Evolutionary conservation across 2,329 filamentous ascomycete species (phyloP).

Genomic region (Oidium heveae): DNA sequence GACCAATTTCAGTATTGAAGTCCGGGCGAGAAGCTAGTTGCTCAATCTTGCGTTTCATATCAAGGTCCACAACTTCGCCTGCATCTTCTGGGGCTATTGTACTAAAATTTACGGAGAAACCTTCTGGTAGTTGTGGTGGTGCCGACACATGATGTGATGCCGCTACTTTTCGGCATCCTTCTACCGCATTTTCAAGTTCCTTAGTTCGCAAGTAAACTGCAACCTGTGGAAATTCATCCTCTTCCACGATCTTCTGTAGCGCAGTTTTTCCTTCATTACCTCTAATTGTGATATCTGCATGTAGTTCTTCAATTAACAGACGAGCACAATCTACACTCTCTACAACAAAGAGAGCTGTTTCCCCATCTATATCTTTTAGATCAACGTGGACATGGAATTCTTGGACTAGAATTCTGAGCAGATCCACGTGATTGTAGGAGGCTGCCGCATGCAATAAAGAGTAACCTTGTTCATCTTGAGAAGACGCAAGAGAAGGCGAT

Average conservation of each 20-base stretch:
- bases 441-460: constrained; percentile 80
- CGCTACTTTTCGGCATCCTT: constrained; percentile 10
- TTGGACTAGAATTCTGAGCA: constrained; percentile 49
- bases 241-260: constrained; percentile 50
- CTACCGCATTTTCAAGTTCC: constrained; percentile 12
- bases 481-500: constrained; percentile 49
- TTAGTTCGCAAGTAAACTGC: constrained; percentile 37
- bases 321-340: constrained; percentile 60
- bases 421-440: constrained; percentile 68
- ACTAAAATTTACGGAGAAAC: constrained; percentile 53
- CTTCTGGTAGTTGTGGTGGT: constrained; percentile 42
- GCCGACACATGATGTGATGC: too few relatives aligned
- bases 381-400: constrained; percentile 61
- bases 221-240: constrained; percentile 55
- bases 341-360: constrained; percentile 84
- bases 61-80: constrained; percentile 47
- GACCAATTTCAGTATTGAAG: constrained; percentile 57
- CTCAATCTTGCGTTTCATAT: constrained; percentile 68
- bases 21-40: constrained; percentile 64
- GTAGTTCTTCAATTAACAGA: constrained; percentile 60
- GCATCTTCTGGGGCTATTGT: constrained; percentile 41
- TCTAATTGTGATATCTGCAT: constrained; percentile 35
- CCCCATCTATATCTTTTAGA: constrained; percentile 67
- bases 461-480: constrained; percentile 80
- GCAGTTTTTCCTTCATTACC: constrained; percentile 62